Evolutionary conservation across 257 asterid genomes (phyloP), one percentile per base, ranked within the genome.

Genomic region (Echium plantagineum): DNA sequence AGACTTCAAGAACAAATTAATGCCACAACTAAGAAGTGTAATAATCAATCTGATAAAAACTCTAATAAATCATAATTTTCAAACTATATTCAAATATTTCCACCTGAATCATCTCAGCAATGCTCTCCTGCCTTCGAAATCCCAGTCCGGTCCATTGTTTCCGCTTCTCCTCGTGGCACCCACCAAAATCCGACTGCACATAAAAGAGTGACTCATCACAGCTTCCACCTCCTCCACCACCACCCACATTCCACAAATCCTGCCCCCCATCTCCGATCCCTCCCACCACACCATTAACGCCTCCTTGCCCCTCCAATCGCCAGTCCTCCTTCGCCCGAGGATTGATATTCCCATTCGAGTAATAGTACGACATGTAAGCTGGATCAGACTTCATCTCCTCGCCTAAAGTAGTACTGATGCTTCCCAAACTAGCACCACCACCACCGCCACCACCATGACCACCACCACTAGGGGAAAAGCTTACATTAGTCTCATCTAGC

Each of bases 351-450:
- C 72, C 86, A 75, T 87, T 83, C 46, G 81, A 66, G 72, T 83
- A 78, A 61, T 81, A 87, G 59, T 85, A 83, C 12, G 84, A 76
- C 53, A 69, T 53, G 69, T 88, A 87, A 0, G 78, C 73, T 38
- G 94, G 93, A 83, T 88, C 87, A 73, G 86, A 74, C 94, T 87
- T 81, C 26, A 79, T 61, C 63, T 74, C 90, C 5, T 28, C 32
- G 0, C 5, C 5, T 28, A 28, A 28, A 28, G 5, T 28, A 28
- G 3, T 28, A 4, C 5, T 28, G 26, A 24, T 24, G 26, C 26
- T 24, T 24, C 26, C 26, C 26, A 24, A 24, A 24, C 26, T 24
- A 24, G 3, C 26, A 24, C 26, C 26, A 24, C 26, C 26, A 24
- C 26, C 26, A 24, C 26, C 26, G 3, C 26, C 26, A 24, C 26